Base-by-base conservation (phyloP, 306 rosid species). In the Oemleria cerasiformis region DNA sequence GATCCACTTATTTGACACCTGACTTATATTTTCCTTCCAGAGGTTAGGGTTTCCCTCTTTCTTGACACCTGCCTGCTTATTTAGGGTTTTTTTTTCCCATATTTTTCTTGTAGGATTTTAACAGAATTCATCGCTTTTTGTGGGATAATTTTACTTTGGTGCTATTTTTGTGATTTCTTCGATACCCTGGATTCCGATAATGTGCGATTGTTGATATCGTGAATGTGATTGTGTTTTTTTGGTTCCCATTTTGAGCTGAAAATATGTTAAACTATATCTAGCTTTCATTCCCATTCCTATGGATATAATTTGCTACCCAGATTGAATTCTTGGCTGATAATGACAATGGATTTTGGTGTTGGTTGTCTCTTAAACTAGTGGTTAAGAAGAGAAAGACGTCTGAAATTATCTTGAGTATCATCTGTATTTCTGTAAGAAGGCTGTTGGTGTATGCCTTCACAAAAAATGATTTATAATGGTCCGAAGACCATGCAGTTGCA, bases 1-100 rank as follows among this genome's bases (percentile, higher is more conserved):
- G 87, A 83, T 77, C 84, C 78, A 42, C 10, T 54, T 25, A 51
- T 20, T 38, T 65, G 36, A 34, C 58, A 10, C 56, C 75, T n/a
- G 70, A 41, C 50, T 57, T 80, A 13, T 56, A 53, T 71, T 45
- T 72, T 47, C 74, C 60, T 4, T 70, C 44, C 44, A 80, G 87
- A 80, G 87, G 87, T 83, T 56, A 25, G 73, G 45, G 4, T 56
- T 75, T 44, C 45, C 51, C 5, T 43, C 44, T 20, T 19, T 42
- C 19, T 25, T 8, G 12, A 12, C 56, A 36, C 11, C 43, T 21
- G 40, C 11, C 43, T 21, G 40, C 43, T 20, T 36, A 10, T 47
- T 58, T 36, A 38, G 51, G 71, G 65, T 21, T 66, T 38, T 1
- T 64, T 21, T 66, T 20, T 0, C 56, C 65, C 59, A 9, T 36